phyloP scores from a whole-genome alignment of 306 rosid species.

The Rosa persica region DNA sequence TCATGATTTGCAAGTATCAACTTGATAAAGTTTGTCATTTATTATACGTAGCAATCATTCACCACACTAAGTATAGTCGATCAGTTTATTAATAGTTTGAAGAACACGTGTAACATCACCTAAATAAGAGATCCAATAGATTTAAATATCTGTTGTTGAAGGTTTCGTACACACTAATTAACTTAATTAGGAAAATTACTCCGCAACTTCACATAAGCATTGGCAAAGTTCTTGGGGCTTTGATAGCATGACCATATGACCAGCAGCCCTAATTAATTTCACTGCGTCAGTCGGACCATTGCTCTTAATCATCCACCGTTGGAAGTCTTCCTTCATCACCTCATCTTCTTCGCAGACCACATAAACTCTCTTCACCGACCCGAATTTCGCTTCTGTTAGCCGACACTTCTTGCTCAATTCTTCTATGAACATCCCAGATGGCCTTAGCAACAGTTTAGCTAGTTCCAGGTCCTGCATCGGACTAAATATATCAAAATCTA shows the following conservation, averaged over 20 bases:
- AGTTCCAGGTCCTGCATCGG: conserved; percentile 34
- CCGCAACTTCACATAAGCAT: conserved; percentile 15
- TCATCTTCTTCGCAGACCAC: conserved; percentile 29
- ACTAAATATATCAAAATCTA: background rate
- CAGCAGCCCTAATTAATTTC: conserved; percentile 10
- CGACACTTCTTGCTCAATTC: conserved; percentile 17
- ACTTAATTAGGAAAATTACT: background rate
- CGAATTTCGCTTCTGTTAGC: conserved; percentile 27
- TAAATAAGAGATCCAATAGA: background rate
- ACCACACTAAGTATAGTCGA: background rate
- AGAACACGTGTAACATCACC: background rate
- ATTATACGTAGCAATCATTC: background rate
- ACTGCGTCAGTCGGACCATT: conserved; percentile 17
- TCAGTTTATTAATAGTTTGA: background rate
- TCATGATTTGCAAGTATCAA: background rate
- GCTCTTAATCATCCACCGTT: conserved; percentile 30
- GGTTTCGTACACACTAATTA: background rate
- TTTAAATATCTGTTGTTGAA: background rate
- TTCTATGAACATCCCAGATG: conserved; percentile 26
- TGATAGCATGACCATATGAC: conserved; percentile 37
- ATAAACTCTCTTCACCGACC: conserved; percentile 20
- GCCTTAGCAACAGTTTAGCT: conserved; percentile 26
- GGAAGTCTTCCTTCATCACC: conserved; percentile 31
- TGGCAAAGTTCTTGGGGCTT: conserved; percentile 28
- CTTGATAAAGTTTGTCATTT: background rate